A percentile compares a stretch with the other conserved stretches of the same genome.
These are phyloP conservation scores for Tagetes patula DNA, from an alignment of 129 eudicot species.

Conservation along the genomic window DNA sequence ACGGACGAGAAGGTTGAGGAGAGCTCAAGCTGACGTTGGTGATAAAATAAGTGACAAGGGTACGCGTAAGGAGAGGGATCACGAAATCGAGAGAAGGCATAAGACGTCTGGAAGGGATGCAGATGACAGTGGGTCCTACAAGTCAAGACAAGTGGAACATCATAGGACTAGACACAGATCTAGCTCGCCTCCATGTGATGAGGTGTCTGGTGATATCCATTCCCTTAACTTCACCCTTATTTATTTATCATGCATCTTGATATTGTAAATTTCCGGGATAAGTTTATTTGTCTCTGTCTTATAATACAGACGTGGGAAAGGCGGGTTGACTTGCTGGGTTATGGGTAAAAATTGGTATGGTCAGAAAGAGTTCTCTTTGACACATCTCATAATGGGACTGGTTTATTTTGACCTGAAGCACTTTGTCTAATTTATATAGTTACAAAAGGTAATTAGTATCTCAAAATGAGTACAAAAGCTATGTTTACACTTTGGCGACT, in stretches of 20 bases:
- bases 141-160: conserved; percentile 54
- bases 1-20: conserved; percentile 62
- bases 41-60: conserved; percentile 53
- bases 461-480: neutral
- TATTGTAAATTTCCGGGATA: neutral
- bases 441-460: neutral
- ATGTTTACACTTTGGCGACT: neutral
- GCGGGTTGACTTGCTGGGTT: neutral
- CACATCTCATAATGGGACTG: neutral
- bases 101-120: conserved; percentile 51
- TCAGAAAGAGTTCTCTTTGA: neutral
- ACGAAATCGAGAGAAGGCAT: conserved; percentile 50
- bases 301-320: neutral
- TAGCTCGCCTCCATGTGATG: conserved; percentile 72
- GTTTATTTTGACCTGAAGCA: neutral
- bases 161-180: conserved; percentile 59
- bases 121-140: conserved; percentile 54
- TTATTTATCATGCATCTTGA: conserved; percentile 8
- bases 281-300: neutral
- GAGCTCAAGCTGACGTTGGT: conserved; percentile 54
- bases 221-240: conserved; percentile 19
- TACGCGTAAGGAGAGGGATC: conserved; percentile 49
- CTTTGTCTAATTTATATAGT: neutral
- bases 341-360: neutral
- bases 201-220: conserved; percentile 97